A percentile compares a stretch with the other conserved stretches of the same genome.
phyloP scores from a whole-genome alignment of 257 asterid species.

The Oldenlandia corymbosa region DNA sequence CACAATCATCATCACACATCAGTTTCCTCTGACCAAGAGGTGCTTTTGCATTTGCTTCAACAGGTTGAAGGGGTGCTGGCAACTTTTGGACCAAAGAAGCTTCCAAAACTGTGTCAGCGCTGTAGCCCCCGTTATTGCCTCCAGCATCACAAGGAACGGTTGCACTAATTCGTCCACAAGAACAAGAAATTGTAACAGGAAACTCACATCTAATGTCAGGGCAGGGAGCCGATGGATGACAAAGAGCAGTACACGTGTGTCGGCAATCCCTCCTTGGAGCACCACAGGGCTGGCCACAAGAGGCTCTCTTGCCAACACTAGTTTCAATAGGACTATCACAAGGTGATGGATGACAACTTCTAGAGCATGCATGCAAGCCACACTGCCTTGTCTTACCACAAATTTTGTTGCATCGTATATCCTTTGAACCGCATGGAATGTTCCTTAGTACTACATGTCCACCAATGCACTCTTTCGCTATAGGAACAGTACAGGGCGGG shows the following conservation, averaged over 20 bases:
- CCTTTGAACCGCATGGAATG: conserved; percentile 94
- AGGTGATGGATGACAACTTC: conserved; percentile 78
- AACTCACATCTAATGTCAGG: conserved; percentile 87
- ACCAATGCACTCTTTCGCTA: conserved; percentile 88
- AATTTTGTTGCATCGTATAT: conserved; percentile 79
- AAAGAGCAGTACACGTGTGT: conserved; percentile 80
- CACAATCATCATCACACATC: conserved; percentile 83
- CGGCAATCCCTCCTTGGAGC: conserved; percentile 96
- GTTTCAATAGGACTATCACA: conserved; percentile 58
- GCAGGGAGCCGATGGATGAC: conserved; percentile 77
- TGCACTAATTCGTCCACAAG: conserved; percentile 76
- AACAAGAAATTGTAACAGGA: conserved; percentile 74
- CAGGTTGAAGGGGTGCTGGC: conserved; percentile 63
- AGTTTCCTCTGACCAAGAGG: conserved; percentile 91
- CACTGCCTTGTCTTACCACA: conserved; percentile 97
- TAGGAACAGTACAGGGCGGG: conserved; percentile 84
- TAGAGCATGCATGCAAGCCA: conserved; percentile 91
- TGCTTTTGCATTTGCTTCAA: conserved; percentile 56
- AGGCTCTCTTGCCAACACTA: conserved; percentile 35
- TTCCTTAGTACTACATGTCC: conserved; percentile 87
- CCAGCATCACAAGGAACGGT: conserved; percentile 93
- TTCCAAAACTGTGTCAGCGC: conserved; percentile 47
- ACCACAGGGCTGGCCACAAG: conserved; percentile 93
- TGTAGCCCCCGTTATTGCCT: conserved; percentile 40
- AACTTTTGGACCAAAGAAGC: conserved; percentile 69